Evolutionary conservation across 768 basidiomycete species (phyloP), one percentile per base, ranked within the genome.

Genomic region (Punctularia strigosozonata): DNA sequence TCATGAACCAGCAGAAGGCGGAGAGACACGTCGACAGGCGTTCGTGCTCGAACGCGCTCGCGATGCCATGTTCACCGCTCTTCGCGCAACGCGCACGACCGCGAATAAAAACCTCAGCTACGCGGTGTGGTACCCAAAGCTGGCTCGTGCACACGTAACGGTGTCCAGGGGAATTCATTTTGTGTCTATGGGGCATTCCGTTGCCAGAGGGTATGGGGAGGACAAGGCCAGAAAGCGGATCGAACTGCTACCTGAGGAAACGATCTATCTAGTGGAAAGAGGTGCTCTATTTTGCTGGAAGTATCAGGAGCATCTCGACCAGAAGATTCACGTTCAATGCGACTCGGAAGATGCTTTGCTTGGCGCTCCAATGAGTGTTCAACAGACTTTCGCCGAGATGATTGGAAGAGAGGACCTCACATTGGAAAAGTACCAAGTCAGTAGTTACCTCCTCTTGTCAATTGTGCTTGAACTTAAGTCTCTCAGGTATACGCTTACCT

Each of bases 161-260:
- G 56, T 76, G n/a, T 62, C 75, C 28, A 79, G 81, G 18, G 94
- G 95, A n/a, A 79, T 82, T 23, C 77, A 87, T 48, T 87, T 92
- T 54, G 61, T 75, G 15, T 69, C 69, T 4, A 76, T 95, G 64
- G 95, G 94, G 0, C 78, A 87, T 50, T 84, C 84, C 17, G 71
- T 72, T 23, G 73, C 82, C 12, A 64, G 80, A 22, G 10, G 33
- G 8, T 10, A 8, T 13, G 8, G 10, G 8, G 19, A 8, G 33
- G 33, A 34, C 18, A 80, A 74, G 50, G 40, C 61, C 2, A 68
- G 72, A 12, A 87, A 80, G 55, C 63, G 78, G 20, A 62, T 88
- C 14, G 90, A 97, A 51, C 67, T 99, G 0, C 68, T 99, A 2
- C 95, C 95, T 0, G 95, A 99, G 61, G 95, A 99, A 62, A 77